Evolutionary conservation across 116 monocot genomes (phyloP).

Genomic region (Iris pallida): DNA sequence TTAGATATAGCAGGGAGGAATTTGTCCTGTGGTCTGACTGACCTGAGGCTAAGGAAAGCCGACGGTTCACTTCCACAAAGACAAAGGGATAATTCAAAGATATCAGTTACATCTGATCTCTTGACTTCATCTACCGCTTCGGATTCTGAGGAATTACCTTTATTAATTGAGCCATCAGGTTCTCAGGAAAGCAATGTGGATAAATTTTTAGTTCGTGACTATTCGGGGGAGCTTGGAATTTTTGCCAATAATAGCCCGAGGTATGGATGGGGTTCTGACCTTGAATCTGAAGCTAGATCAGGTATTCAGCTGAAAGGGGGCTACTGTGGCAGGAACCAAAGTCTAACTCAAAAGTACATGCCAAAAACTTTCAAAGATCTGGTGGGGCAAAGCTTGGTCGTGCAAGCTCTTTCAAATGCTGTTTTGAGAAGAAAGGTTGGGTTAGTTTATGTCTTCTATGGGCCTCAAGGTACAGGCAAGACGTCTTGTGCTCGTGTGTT

Average conservation of each 20-base stretch:
- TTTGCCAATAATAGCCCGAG: conserved; percentile 41
- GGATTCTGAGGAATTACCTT: conserved; percentile 68
- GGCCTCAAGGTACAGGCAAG: conserved; percentile 92
- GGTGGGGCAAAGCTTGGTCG: conserved; percentile 84
- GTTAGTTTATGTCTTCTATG: conserved; percentile 83
- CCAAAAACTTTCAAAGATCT: conserved; percentile 82
- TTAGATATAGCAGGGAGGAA: conserved; percentile 80
- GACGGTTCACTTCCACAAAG: conserved; percentile 20
- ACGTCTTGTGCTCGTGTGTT: conserved; percentile 85
- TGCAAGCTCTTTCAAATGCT: conserved; percentile 90
- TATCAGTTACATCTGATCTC: conserved; percentile 28
- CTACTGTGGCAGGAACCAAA: conserved; percentile 32
- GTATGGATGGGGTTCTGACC: conserved; percentile 39
- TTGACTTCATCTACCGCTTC: conserved; percentile 53
- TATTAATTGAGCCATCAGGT: conserved; percentile 51
- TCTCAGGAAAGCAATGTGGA: conserved; percentile 37
- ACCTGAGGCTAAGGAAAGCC: conserved; percentile 42
- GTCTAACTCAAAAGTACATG: conserved; percentile 80
- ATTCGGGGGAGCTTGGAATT: conserved; percentile 60
- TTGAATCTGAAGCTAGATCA: conserved; percentile 46
- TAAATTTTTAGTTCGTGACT: conserved; percentile 29
- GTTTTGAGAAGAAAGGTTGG: conserved; percentile 72
- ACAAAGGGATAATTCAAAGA: conserved; percentile 28
- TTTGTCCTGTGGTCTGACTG: conserved; percentile 78
- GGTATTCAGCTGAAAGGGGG: conserved; percentile 14